Evolutionary conservation across 1,284 basidiomycete species (phyloP), one percentile per base, ranked within the genome.

Genomic region (Volvariella surrecta): DNA sequence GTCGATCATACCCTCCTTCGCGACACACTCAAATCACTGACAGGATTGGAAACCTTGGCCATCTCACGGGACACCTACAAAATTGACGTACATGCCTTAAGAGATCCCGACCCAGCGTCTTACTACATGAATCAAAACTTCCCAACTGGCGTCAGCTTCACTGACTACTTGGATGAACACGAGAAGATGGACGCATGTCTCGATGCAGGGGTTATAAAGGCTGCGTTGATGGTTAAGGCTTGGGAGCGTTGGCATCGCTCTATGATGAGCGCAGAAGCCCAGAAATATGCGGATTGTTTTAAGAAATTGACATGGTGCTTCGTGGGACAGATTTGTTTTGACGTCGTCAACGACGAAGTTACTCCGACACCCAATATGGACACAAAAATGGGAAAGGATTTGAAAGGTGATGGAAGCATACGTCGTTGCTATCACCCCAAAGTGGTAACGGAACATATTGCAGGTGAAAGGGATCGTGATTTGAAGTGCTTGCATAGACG

Each of bases 231-330:
- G 37, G 42, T 35, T 22, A 41, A 53, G 13, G 56, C 55, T 19
- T 63, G 59, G 59, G 61, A 63, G 49, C 48, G 51, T 15, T 61
- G 59, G 58, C 61, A 63, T 47, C 47, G 44, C 4, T 44, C 48
- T 7, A 45, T 45, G 32, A 61, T 63, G 58, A 19, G 44, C 8
- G 37, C 22, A 2, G 18, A 57, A 15, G 56, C 51, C 3, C 38
- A 46, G 15, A 17, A 19, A 28, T 61, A 61, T 43, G 48, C 48
- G 1, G 37, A 22, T 13, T 40, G 13, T 1, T 56, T 61, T 37
- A 35, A 35, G 2, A 20, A n/a, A n/a, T 44, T 63, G 39, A 37
- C 48, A 18, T 55, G 54, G 54, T 54, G 54, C 38, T 58, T 52
- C 43, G 39, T 59, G 4, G 58, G 58, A 2, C 58, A 60, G 38